Evolutionary conservation across 2,329 filamentous ascomycete genomes (phyloP).

Genomic region (Beauveria sp.): DNA sequence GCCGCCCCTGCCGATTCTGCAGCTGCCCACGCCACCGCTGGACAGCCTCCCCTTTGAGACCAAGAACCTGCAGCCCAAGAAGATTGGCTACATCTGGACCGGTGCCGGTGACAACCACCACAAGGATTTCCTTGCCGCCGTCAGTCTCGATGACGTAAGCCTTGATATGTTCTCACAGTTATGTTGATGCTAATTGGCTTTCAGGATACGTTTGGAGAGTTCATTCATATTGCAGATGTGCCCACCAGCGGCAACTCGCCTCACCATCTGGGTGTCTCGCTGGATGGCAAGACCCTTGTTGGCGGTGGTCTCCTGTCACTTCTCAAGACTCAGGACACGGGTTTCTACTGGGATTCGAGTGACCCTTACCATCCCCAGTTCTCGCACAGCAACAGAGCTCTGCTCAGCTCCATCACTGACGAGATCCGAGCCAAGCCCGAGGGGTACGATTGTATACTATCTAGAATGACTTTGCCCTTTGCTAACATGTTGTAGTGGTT

Average conservation of each 20-base stretch:
- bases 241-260: conserved; percentile 52
- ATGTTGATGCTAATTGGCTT: neutral
- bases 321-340: conserved; percentile 54
- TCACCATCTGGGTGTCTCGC: conserved; percentile 47
- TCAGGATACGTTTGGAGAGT: conserved; percentile 51
- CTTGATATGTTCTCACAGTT: neutral
- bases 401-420: conserved; percentile 52
- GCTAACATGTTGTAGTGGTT: conserved; percentile 29
- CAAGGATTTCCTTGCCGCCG: conserved; percentile 51
- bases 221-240: conserved; percentile 51
- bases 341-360: conserved; percentile 53
- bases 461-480: neutral
- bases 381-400: conserved; percentile 50
- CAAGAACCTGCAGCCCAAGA: conserved; percentile 54
- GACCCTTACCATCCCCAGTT: conserved; percentile 53
- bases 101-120: conserved; percentile 52
- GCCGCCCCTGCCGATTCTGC: conserved; percentile 50
- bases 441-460: conserved; percentile 26
- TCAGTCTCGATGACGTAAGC: conserved; percentile 47
- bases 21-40: conserved; percentile 52
- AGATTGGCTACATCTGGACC: conserved; percentile 59
- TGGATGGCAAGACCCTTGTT: conserved; percentile 49
- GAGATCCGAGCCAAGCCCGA: conserved; percentile 58
- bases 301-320: conserved; percentile 52
- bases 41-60: conserved; percentile 43